Base-by-base conservation (phyloP, 2,329 filamentous ascomycete genomes). In the Penicillium sp. region DNA sequence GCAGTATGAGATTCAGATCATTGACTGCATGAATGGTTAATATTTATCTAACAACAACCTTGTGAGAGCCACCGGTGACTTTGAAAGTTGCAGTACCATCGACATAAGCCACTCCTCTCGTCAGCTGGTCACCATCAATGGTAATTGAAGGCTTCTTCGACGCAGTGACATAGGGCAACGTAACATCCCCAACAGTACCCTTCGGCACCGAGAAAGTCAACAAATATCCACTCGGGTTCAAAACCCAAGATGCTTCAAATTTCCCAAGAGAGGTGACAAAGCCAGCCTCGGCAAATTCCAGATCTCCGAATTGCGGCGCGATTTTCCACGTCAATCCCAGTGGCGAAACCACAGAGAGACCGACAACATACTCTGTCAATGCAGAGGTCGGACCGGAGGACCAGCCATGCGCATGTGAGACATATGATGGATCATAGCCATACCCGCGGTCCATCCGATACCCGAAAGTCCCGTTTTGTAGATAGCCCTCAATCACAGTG, bases 401-500 rank as follows among this genome's bases (percentile, higher is more conserved):
- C 77, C 77, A 79, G 1, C 77, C 76, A 56, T 79, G 77, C 1
- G 77, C 63, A 57, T 79, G 76, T 2, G 71, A 75, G 6, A 77
- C 70, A 59, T 79, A 79, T 6, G 71, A 74, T 2, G 73, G 73
- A 53, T 83, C 80, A 47, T 80, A 75, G 4, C 70, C 69, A 60
- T 87, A 86, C 0, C 83, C 84, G 7, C 78, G 69, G 48, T 78
- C 73, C 33, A 74, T 76, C 2, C 83, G 77, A 65, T 88, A 88
- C 2, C 80, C 82, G 61, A 84, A 88, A 0, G 75, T 80, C 3
- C 83, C 83, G 60, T 87, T 78, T 0, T 69, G 69, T 1, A 83
- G 75, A 58, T 85, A 86, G 0, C 84, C 85, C 68, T 87, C 85
- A 27, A 86, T 78, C 21, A 83, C 79, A 0, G 85, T 87, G 42